Conservation (phyloP, 495 filamentous ascomycete species). For the Aspergillus avenaceus region DNA sequence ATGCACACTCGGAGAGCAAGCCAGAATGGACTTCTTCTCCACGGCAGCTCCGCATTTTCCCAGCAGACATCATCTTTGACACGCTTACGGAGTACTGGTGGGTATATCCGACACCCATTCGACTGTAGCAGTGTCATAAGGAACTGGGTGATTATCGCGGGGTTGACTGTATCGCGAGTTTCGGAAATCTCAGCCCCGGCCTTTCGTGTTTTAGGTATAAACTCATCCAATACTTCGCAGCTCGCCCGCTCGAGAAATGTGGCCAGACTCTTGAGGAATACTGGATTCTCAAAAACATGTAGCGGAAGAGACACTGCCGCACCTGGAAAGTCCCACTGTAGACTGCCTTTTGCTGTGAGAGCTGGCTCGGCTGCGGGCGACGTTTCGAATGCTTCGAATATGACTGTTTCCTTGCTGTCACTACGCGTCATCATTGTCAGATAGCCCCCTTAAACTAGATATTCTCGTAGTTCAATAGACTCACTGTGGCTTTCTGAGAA, state of each 20-base stretch:
- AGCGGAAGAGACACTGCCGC: slow-evolving; percentile 31
- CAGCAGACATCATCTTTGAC: slow-evolving; percentile 53
- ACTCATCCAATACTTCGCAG: slow-evolving; percentile 48
- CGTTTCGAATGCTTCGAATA: slow-evolving; percentile 55
- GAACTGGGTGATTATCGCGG: slow-evolving; percentile 47
- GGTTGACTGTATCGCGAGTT: slow-evolving; percentile 49
- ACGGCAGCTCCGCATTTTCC: slow-evolving; percentile 39
- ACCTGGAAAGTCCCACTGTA: slow-evolving; percentile 44
- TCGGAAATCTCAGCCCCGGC: slow-evolving; percentile 42
- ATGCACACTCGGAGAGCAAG: slow-evolving; percentile 53
- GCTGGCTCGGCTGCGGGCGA: slow-evolving; percentile 44
- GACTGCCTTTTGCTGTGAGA: slow-evolving; percentile 29
- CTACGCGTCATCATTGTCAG: too few species aligned
- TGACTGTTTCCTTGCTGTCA: too few species aligned
- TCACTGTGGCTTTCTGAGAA: too few species aligned
- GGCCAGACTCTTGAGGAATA: slow-evolving; percentile 46
- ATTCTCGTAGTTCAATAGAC: too few species aligned
- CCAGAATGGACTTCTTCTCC: slow-evolving; percentile 53
- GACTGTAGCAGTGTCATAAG: slow-evolving; percentile 52
- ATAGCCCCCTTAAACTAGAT: too few species aligned
- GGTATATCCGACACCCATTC: slow-evolving; percentile 29
- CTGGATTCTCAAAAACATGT: slow-evolving; percentile 24
- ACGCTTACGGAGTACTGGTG: slow-evolving; percentile 43
- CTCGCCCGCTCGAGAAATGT: slow-evolving; percentile 55
- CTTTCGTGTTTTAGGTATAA: slow-evolving; percentile 46